These are phyloP conservation scores for Fusarium brevicatenulatum DNA, from an alignment of 2,329 filamentous ascomycete species.

Conservation along the genomic window DNA sequence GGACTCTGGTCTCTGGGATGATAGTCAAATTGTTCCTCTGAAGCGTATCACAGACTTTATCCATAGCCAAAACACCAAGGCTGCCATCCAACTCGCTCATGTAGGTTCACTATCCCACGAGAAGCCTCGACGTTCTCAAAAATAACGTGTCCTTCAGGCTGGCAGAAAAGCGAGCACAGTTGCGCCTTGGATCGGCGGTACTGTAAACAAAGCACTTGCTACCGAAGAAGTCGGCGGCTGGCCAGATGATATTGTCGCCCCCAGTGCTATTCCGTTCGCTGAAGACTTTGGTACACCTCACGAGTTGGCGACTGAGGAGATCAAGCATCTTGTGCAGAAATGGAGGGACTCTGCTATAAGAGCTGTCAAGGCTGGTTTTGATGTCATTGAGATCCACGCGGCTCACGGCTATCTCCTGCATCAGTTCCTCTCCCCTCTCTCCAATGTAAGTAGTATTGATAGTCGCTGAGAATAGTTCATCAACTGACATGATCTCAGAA, in stretches of 20 bases:
- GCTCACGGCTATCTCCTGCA: slow-evolving; percentile 75
- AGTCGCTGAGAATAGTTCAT: neutral
- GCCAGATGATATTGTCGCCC: slow-evolving; percentile 64
- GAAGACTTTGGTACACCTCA: slow-evolving; percentile 70
- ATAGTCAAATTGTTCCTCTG: slow-evolving; percentile 80
- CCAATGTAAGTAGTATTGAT: slow-evolving; percentile 56
- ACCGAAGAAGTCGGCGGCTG: slow-evolving; percentile 63
- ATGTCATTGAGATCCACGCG: slow-evolving; percentile 76
- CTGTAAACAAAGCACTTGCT: slow-evolving; percentile 63
- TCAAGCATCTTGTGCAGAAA: slow-evolving; percentile 69
- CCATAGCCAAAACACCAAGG: slow-evolving; percentile 80
- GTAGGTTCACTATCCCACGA: slow-evolving; percentile 46
- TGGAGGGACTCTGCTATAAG: slow-evolving; percentile 69
- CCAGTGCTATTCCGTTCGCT: slow-evolving; percentile 67
- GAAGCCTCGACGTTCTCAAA: neutral
- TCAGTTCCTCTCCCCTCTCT: slow-evolving; percentile 70
- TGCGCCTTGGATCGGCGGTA: slow-evolving; percentile 69
- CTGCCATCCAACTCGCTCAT: slow-evolving; percentile 84
- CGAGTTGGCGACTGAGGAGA: slow-evolving; percentile 75
- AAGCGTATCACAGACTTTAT: slow-evolving; percentile 79
- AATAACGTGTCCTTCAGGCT: slow-evolving; percentile 46
- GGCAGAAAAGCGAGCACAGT: slow-evolving; percentile 74
- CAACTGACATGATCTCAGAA: slow-evolving; percentile 47
- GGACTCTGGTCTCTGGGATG: slow-evolving; percentile 84
- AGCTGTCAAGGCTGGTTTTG: slow-evolving; percentile 75